Evolutionary conservation across 208 protist genomes (phyloP), one percentile per base, ranked within the genome.

Genomic region (Acanthamoeba culbertsoni): DNA sequence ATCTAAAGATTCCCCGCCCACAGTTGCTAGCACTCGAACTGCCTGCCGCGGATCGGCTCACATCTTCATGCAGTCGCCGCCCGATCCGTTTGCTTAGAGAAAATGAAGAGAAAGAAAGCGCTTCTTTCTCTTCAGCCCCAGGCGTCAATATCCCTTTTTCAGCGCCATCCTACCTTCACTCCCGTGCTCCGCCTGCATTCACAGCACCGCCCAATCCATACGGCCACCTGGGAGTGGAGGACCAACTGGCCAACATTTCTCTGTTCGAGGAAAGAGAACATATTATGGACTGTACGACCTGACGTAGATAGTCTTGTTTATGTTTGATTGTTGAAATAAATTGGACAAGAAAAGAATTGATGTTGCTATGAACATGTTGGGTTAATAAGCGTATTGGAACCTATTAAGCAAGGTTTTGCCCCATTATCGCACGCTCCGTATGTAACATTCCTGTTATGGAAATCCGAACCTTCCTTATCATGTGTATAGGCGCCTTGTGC

Each of bases 181-280:
- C 62, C 16, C 23, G 20, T 14, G 63, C 63, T n/a, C 73, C 73
- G 20, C 45, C 55, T 2, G 73, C 73, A 37, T 84, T 84, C 73
- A 55, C 37, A 8, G 73, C 45, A 6, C 73, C 73, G 73, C 43
- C 73, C n/a, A 84, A 84, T 28, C 73, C 73, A 20, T 55, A 42
- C 26, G 23, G n/a, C 45, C 73, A 84, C 2, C 73, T 84, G 26
- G 73, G 73, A 0, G 73, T 84, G 26, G 73, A 84, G 31, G 43
- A 84, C 26, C 18, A 84, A 12, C 73, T 84, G 26, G 73, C 73
- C 43, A 84, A 20, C 43, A 84, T 84, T 35, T 84, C 73, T 42
- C 43, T 84, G 4, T 84, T 84, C n/a, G 73, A 84, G 73, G 73
- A 84, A n/a, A n/a, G n/a, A n/a, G n/a, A n/a, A n/a, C n/a, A n/a